Evolutionary conservation across 176 grass and related monocot species (phyloP), one percentile per base, ranked within the genome.

Genomic region (Alloteropsis semialata): DNA sequence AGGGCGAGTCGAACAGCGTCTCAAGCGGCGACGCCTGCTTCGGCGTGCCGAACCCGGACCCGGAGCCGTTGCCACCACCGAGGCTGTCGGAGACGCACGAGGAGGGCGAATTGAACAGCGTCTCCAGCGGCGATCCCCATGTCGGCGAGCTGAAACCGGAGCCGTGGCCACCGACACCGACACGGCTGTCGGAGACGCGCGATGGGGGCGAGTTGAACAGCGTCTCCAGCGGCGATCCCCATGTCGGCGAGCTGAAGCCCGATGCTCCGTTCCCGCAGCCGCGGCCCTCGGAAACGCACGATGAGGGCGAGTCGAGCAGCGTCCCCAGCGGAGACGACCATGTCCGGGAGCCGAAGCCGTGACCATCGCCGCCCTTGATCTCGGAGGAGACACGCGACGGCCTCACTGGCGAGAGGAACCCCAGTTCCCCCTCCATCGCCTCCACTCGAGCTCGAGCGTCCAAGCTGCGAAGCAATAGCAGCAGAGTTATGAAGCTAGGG

Each of bases 381-480:
- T n/a, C n/a, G 37, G 25, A 44, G 63, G 77, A 85, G 71, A 76
- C 32, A 58, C 77, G 42, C 53, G 77, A 77, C 53, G 72, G 69
- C 34, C 19, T 69, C 46, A 34, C 25, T 21, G 81, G 56, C 76
- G 70, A 79, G 25, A 58, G 46, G 38, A 72, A 45, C 2, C 45
- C 49, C 65, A 82, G 71, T 65, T 78, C 78, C 48, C 55, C 48
- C 81, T 88, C 78, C 90, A 88, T 88, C 56, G 30, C 48, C 76
- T 85, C 37, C 68, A 22, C 73, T 33, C 21, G 68, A 33, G 69
- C 78, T 41, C 33, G 68, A 42, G 80, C 72, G 50, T 72, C 36
- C 65, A 70, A 66, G 73, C 88, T 78, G 48, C 65, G 10, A 72
- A 22, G 61, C 63, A 22, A 32, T 17, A 85, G 77, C 68, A 81